These are phyloP conservation scores for Stemphylium beticola DNA, from an alignment of 2,329 filamentous ascomycete species.

Conservation along the genomic window DNA sequence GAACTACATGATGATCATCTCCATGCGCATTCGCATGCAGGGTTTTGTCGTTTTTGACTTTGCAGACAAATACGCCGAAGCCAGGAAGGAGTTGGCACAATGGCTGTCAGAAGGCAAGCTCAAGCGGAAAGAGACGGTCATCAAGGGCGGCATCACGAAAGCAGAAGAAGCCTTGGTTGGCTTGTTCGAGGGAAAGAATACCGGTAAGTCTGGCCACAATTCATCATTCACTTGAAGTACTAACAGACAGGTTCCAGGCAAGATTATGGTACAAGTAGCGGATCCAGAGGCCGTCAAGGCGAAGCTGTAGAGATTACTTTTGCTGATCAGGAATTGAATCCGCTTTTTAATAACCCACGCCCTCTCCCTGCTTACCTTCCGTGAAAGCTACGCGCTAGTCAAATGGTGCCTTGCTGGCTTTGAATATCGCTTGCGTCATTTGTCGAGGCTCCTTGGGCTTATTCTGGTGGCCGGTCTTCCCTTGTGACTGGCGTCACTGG, in stretches of 20 bases:
- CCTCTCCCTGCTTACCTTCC: too few species aligned
- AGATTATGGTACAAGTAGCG: constrained; percentile 54
- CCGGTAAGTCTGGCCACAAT: constrained; percentile 58
- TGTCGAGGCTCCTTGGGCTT: too few species aligned
- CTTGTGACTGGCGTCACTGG: too few species aligned
- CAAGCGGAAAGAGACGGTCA: constrained; percentile 72
- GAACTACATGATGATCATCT: constrained; percentile 54
- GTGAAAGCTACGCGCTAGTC: too few species aligned
- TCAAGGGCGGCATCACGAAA: constrained; percentile 69
- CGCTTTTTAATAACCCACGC: too few species aligned
- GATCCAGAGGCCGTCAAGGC: constrained; percentile 48
- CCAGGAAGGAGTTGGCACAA: constrained; percentile 65
- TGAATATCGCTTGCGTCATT: too few species aligned
- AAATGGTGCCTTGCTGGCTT: too few species aligned
- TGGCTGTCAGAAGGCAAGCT: constrained; percentile 76
- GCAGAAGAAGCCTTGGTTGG: constrained; percentile 69
- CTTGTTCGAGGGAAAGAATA: constrained; percentile 73
- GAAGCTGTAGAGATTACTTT: constrained; percentile 32
- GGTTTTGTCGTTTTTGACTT: constrained; percentile 77
- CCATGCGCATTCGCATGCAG: constrained; percentile 54
- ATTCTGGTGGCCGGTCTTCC: too few species aligned
- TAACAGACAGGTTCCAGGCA: constrained; percentile 56
- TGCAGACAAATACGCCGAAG: constrained; percentile 62
- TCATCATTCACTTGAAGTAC: background rate
- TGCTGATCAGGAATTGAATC: too few species aligned